Base-by-base conservation (phyloP, 164 flowering plant species). In the Protea cynaroides region DNA sequence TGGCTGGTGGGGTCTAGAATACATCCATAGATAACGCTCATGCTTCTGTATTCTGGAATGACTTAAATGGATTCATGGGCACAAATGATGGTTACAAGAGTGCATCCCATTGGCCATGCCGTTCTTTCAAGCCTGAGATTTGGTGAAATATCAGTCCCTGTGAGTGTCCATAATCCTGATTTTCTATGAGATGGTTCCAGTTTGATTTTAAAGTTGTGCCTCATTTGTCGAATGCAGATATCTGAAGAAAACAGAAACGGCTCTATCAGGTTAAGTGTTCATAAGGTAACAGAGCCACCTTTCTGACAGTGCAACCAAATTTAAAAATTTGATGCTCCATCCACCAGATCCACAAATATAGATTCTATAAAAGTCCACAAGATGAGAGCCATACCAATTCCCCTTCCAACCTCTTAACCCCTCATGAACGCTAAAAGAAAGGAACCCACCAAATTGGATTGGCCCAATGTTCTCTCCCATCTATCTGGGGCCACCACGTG, bases 321-420 rank as follows among this genome's bases (percentile, higher is more conserved):
- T 50, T 37, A 58, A 61, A 66, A 61, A 59, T 65, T 44, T 36
- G 65, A 71, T 71, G 61, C 50, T 71, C 46, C 8, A 8, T 13
- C 51, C 44, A 37, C 49, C 55, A 57, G 14, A 29, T 19, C 65
- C 65, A 68, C 71, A 68, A 71, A 25, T 47, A 56, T 11, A 37
- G 52, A 25, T 38, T 59, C 24, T 25, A 56, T n/a, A 56, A 17
- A 19, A 69, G 53, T 57, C 66, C 66, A 66, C 74, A 61, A 43
- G 25, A 23, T 34, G 12, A 29, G 18, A 52, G 54, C 52, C 43
- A n/a, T 19, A 37, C 37, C 58, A 18, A 59, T 49, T n/a, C 34
- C 7, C 40, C 43, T n/a, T n/a, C n/a, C n/a, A n/a, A n/a, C n/a
- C n/a, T n/a, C n/a, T n/a, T n/a, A n/a, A 58, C 2, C 59, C 36